phyloP scores from a whole-genome alignment of 2,329 filamentous ascomycete species.

The Colletotrichum agaves region DNA sequence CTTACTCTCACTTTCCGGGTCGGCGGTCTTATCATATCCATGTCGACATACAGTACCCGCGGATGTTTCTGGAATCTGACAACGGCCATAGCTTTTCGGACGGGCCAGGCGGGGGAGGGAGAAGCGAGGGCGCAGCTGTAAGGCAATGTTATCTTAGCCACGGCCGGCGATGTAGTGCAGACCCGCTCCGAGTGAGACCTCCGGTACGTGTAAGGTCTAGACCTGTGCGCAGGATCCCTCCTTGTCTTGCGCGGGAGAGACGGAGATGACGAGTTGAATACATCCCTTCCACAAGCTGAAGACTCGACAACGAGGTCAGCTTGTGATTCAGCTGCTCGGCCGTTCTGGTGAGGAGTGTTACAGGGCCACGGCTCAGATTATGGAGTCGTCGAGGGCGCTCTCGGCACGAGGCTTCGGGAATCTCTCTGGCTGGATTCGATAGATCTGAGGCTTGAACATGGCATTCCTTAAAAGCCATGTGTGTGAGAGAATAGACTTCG shows the following conservation, averaged over 20 bases:
- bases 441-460: neutral
- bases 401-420: neutral
- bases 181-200: constrained; percentile 17
- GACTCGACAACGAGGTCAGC: neutral
- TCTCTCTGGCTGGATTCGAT: neutral
- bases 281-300: constrained; percentile 20
- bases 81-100: neutral
- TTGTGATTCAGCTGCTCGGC: neutral
- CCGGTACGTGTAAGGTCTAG: constrained; percentile 19
- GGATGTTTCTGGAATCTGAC: neutral
- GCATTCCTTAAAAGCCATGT: neutral
- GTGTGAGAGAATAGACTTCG: neutral
- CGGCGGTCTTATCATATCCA: neutral
- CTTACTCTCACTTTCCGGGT: neutral
- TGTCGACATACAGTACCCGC: neutral
- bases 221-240: neutral
- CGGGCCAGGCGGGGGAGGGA: neutral
- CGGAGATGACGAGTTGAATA: constrained; percentile 10
- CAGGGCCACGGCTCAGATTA: neutral
- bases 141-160: neutral
- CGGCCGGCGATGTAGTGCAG: neutral
- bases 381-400: neutral
- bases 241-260: constrained; percentile 24
- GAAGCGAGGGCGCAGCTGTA: neutral
- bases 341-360: neutral